Conservation (phyloP, 129 eudicot species). For the Kitagawia praeruptora region DNA sequence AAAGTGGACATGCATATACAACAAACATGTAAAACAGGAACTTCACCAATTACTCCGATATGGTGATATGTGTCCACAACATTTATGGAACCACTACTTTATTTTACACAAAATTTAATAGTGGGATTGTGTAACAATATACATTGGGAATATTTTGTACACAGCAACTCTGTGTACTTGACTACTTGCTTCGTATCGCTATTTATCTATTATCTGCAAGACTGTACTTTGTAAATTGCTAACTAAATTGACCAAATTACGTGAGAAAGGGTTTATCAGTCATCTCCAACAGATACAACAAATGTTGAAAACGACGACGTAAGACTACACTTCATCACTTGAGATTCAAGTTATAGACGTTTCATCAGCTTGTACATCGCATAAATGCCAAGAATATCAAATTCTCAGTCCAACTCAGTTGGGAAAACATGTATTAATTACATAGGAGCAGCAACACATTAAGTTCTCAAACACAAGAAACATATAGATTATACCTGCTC, state of each 20-base stretch:
- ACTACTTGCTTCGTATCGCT: background rate
- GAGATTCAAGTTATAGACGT: background rate
- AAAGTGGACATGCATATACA: background rate
- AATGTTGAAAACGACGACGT: background rate
- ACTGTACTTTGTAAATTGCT: background rate
- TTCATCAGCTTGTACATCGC: background rate
- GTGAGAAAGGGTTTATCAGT: background rate
- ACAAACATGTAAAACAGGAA: background rate
- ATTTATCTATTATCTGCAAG: background rate
- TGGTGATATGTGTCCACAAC: background rate
- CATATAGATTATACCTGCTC: conserved; percentile 48
- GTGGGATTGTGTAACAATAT: background rate
- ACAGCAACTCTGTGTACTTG: background rate
- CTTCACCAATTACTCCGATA: background rate
- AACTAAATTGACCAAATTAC: background rate
- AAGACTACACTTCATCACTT: background rate
- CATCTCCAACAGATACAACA: background rate
- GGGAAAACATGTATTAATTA: background rate
- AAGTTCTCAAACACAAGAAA: background rate
- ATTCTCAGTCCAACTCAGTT: background rate
- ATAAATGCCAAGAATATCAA: background rate
- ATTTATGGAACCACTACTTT: too few relatives aligned
- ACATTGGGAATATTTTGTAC: background rate
- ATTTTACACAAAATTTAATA: too few relatives aligned
- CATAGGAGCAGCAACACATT: background rate